Evolutionary conservation across 352 stramenopile genomes (phyloP).

Genomic region (Pythium brassicae): DNA sequence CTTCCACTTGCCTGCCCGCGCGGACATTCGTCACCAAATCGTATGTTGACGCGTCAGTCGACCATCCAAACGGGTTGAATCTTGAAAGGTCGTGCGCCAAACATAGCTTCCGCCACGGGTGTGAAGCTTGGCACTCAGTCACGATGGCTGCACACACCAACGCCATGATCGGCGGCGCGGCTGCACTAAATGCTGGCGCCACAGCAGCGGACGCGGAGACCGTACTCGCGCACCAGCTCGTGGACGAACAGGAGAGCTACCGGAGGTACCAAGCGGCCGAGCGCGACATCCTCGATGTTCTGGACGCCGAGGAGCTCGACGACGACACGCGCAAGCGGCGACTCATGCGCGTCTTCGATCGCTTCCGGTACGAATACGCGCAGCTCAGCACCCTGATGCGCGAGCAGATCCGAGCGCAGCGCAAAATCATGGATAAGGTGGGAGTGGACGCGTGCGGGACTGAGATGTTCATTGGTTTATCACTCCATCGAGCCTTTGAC

Average conservation of each 20-base stretch:
- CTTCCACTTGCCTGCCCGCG: too few species aligned
- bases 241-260: conserved; percentile 25
- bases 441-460: neutral
- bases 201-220: neutral
- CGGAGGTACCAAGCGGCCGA: conserved; percentile 40
- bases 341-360: conserved; percentile 61
- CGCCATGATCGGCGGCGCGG: too few species aligned
- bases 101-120: too few species aligned
- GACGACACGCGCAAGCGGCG: conserved; percentile 52
- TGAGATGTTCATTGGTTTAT: neutral
- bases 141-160: too few species aligned
- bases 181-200: too few species aligned
- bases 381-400: conserved; percentile 49
- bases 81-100: too few species aligned
- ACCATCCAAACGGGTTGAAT: too few species aligned
- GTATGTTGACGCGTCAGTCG: too few species aligned
- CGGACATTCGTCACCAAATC: too few species aligned
- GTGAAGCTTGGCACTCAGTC: too few species aligned
- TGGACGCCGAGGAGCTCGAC: conserved; percentile 42
- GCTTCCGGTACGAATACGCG: conserved; percentile 61
- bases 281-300: conserved; percentile 38
- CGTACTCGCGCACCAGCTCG: conserved; percentile 5
- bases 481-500: neutral
- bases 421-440: conserved; percentile 57
- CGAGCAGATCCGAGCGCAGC: conserved; percentile 46